A percentile compares a stretch with the other conserved stretches of the same genome.
Conservation (phyloP, 148 eudicot species). For the Pouteria glomerata region DNA sequence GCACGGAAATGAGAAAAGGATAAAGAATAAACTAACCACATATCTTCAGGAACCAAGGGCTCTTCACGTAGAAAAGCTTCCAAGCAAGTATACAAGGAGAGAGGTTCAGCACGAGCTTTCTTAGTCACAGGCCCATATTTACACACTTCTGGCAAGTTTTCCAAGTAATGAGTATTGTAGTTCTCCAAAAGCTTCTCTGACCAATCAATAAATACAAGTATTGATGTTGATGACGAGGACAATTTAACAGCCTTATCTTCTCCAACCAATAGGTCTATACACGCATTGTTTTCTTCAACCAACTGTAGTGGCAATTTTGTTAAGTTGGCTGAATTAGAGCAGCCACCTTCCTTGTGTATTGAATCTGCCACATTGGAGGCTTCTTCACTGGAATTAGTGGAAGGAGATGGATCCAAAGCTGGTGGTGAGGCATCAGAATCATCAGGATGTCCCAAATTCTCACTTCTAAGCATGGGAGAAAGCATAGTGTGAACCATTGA, state of each 20-base stretch:
- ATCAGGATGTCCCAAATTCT: conserved; percentile 25
- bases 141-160: conserved; percentile 80
- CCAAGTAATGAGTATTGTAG: conserved; percentile 69
- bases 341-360: conserved; percentile 23
- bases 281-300: conserved; percentile 83
- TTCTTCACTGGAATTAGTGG: conserved; percentile 24
- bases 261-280: conserved; percentile 72
- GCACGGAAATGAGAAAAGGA: background rate
- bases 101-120: conserved; percentile 91
- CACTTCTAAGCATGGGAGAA: conserved; percentile 59
- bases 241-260: conserved; percentile 72
- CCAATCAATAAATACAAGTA: conserved; percentile 87
- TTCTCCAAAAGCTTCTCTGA: conserved; percentile 68
- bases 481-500: conserved; percentile 70
- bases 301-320: conserved; percentile 70
- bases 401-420: conserved; percentile 26
- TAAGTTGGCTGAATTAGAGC: conserved; percentile 22
- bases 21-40: conserved; percentile 65
- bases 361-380: conserved; percentile 27
- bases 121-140: conserved; percentile 63
- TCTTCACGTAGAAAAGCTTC: conserved; percentile 98
- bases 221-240: conserved; percentile 57
- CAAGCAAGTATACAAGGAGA: conserved; percentile 83
- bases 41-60: conserved; percentile 97
- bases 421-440: conserved; percentile 25